Percentiles rank a stretch among this genome's conserved stretches.
Evolutionary conservation across 2,329 filamentous ascomycete species (phyloP).

Genomic region (Rhinocladiella similis): DNA sequence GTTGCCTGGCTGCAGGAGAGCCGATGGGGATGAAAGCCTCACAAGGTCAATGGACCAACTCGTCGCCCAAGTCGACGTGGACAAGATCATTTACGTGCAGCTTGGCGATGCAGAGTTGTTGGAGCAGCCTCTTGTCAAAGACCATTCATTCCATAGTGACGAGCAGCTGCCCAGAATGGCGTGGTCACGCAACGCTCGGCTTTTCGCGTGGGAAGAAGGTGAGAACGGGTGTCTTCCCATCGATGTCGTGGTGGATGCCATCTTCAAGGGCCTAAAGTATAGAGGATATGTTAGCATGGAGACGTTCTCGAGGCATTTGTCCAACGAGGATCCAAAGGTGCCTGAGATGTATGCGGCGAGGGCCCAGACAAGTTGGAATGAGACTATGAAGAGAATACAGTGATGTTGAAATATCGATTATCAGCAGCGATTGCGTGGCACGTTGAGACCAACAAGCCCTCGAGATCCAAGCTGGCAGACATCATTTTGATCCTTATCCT

Average conservation of each 20-base stretch:
- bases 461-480: too few species aligned
- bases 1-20: too few species aligned
- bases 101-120: constrained; percentile 72
- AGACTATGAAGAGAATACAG: too few species aligned
- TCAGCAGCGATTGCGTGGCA: too few species aligned
- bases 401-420: too few species aligned
- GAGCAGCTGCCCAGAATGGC: constrained; percentile 68
- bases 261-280: neutral
- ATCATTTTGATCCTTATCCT: too few species aligned
- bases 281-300: neutral
- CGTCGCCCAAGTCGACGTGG: constrained; percentile 55
- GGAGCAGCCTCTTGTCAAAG: constrained; percentile 54
- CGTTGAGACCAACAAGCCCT: too few species aligned
- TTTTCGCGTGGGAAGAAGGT: constrained; percentile 65
- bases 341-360: too few species aligned
- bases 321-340: neutral
- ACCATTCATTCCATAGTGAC: constrained; percentile 58
- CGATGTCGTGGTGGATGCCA: neutral
- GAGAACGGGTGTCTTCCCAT: neutral
- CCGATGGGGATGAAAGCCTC: constrained; percentile 59
- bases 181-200: constrained; percentile 76
- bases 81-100: constrained; percentile 74
- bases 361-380: too few species aligned
- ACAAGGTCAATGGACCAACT: constrained; percentile 56
- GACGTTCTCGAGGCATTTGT: neutral